Percentiles rank a stretch among this genome's conserved stretches.
Evolutionary conservation across 805 yeast genomes (phyloP).

Genomic region (Wickerhamiella brachini): DNA sequence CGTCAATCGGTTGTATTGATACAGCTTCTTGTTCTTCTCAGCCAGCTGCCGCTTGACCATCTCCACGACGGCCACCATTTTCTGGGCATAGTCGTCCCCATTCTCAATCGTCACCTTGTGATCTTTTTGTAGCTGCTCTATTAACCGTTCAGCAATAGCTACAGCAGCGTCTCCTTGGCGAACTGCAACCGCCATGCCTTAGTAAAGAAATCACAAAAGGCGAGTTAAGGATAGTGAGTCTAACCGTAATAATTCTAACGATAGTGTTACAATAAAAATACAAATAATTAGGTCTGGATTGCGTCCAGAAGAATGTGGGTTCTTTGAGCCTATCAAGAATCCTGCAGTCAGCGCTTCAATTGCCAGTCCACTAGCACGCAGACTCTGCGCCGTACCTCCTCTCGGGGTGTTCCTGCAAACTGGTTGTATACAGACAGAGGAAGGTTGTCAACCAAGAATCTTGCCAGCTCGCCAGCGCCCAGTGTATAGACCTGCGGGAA

Average conservation of each 20-base stretch:
- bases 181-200: neutral
- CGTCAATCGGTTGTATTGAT: constrained; percentile 12
- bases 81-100: constrained; percentile 8
- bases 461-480: neutral
- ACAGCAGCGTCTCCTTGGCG: neutral
- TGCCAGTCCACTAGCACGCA: neutral
- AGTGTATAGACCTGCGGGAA: neutral
- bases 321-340: no score
- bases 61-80: constrained; percentile 16
- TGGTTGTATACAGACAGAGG: neutral
- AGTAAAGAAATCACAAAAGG: neutral
- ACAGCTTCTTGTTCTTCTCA: constrained; percentile 2
- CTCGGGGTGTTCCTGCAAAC: neutral
- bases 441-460: neutral
- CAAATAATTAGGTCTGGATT: no score
- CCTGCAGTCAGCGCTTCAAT: neutral
- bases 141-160: neutral
- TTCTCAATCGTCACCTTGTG: neutral
- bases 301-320: no score
- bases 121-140: neutral
- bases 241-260: no score
- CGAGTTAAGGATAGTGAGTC: no score
- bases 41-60: constrained; percentile 9
- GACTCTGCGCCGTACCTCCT: neutral
- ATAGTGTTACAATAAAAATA: no score